Evolutionary conservation across 2,329 filamentous ascomycete species (phyloP).

Genomic region (Elsinoe australis): DNA sequence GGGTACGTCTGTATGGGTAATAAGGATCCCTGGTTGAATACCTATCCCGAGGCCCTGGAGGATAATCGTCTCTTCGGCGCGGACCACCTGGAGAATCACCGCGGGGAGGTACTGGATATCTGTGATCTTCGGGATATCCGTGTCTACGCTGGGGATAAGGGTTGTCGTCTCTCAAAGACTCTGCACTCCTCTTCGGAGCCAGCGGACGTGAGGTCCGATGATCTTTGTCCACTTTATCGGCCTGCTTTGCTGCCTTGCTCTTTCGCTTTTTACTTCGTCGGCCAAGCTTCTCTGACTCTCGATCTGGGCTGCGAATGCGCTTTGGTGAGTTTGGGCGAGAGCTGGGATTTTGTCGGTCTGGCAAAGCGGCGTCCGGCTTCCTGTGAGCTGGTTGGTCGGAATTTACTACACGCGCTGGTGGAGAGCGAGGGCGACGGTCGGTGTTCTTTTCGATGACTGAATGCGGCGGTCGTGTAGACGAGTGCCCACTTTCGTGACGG

Average conservation of each 20-base stretch:
- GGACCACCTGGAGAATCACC: too few species aligned
- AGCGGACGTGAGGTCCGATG: neutral
- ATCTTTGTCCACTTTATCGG: neutral
- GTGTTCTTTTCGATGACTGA: neutral
- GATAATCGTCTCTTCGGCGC: too few species aligned
- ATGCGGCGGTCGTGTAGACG: neutral
- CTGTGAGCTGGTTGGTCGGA: neutral
- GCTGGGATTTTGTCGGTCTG: neutral
- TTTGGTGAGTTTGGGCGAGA: neutral
- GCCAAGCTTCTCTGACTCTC: neutral
- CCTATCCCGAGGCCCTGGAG: too few species aligned
- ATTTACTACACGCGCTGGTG: neutral
- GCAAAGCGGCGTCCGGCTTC: neutral
- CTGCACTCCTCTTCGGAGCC: neutral
- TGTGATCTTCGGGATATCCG: slow-evolving; percentile 2
- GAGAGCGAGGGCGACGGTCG: neutral
- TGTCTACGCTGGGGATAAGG: neutral
- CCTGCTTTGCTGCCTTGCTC: slow-evolving; percentile 5
- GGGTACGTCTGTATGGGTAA: slow-evolving; percentile 17
- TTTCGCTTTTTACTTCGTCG: slow-evolving; percentile 1
- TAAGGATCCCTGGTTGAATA: slow-evolving; percentile 13
- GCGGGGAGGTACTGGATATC: too few species aligned
- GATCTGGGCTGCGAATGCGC: neutral
- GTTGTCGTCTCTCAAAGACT: neutral
- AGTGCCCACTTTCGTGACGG: slow-evolving; percentile 7